Base-by-base conservation (phyloP, 352 stramenopile species). In the Pythium folliculosum region DNA sequence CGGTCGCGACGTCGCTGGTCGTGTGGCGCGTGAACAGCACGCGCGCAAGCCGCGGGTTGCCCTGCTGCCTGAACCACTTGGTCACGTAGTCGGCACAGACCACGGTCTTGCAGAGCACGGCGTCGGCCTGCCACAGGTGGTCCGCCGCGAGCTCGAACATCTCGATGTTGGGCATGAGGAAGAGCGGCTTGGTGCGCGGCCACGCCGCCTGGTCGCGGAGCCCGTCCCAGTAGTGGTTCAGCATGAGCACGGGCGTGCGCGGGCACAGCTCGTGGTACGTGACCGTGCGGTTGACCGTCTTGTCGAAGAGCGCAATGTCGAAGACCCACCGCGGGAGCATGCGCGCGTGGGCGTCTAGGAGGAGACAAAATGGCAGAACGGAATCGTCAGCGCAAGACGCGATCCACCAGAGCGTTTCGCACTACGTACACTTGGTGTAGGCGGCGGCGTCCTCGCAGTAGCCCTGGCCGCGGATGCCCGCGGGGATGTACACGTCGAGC, bases 381-480 rank as follows among this genome's bases (percentile, higher is more conserved):
- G n/a, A n/a, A n/a, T n/a, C n/a, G n/a, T n/a, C n/a, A n/a, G n/a
- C n/a, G n/a, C n/a, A n/a, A n/a, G n/a, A n/a, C n/a, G n/a, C n/a
- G n/a, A n/a, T n/a, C n/a, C n/a, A n/a, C n/a, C n/a, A n/a, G n/a
- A n/a, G n/a, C n/a, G n/a, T n/a, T n/a, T n/a, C n/a, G n/a, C n/a
- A 73, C 60, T 5, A 80, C 63, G 47, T 50, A 90, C 82, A 88
- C 63, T 89, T 89, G 37, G 74, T 67, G 60, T 91, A 92, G 3
- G 70, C 81, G 27, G 77, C 71, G 0, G 71, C 77, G 66, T 92
- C 84, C 67, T 92, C 84, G 67, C 84, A 92, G 60, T 92, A 92
- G 35, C 81, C 81, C 27, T 88, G 71, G 30, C 73, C 77, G 25
- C 81, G 69, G 25, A 88, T 56, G 0, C 69, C 57, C 0, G 44